Base-by-base conservation (phyloP, 2,329 filamentous ascomycete genomes). In the Albophoma yamanashiensis region DNA sequence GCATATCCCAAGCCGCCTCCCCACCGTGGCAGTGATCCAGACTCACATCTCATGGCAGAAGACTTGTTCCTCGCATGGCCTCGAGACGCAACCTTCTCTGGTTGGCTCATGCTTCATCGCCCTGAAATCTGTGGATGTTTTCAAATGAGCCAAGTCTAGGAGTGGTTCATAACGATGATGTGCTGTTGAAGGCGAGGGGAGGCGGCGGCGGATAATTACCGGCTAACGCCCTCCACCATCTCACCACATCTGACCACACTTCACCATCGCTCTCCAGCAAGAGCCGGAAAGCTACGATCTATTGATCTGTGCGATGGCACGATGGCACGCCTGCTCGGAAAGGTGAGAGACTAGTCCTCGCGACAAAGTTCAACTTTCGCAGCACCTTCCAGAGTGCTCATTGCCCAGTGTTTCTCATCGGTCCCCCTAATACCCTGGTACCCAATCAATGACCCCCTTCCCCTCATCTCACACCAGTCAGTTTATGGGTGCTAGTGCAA, bases 11-110 rank as follows among this genome's bases (percentile, higher is more conserved):
- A n/a, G n/a, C n/a, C n/a, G n/a, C n/a, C n/a, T n/a, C n/a, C n/a
- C n/a, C n/a, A n/a, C n/a, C n/a, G n/a, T n/a, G n/a, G n/a, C n/a
- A n/a, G n/a, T n/a, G n/a, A n/a, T n/a, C n/a, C n/a, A n/a, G 43
- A 63, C 61, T 62, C 47, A 61, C 62, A 36, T 58, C 59, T 62
- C n/a, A 59, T 57, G 39, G 57, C 50, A 4, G 62, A 62, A 1
- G 62, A 62, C 22, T 59, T 60, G 43, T 62, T 62, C 45, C 38
- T 59, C 6, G 56, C 8, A 31, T 64, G 60, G 42, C 59, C 59
- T 40, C 45, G 50, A 25, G 56, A 39, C 7, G 38, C 36, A n/a
- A 15, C 56, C 56, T 39, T 58, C 31, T 59, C 39, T 8, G 58
- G 45, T n/a, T 45, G 60, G 43, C 56, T 60, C 62, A 63, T 63